A percentile compares a stretch with the other conserved stretches of the same genome.
Conservation (phyloP, 805 yeast species). For the Kodamaea jinghongensis region DNA sequence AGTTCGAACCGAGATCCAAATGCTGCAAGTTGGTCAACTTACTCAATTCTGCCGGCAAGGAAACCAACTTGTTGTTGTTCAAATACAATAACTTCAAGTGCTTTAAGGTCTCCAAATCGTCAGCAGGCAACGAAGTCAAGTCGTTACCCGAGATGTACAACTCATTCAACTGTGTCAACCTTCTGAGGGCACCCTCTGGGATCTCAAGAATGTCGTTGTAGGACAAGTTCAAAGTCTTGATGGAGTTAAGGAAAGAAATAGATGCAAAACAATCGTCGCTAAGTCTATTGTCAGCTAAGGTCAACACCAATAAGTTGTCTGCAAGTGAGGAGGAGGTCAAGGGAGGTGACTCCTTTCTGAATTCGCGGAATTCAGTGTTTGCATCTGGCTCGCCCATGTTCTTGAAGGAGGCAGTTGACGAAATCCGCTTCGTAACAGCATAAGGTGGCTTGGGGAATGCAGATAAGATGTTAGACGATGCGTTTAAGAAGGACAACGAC, state of each 20-base stretch:
- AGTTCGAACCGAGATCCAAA: conserved; percentile 89
- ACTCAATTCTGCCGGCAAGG: conserved; percentile 86
- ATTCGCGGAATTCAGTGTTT: not conserved
- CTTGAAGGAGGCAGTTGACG: conserved; percentile 27
- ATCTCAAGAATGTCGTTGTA: conserved; percentile 84
- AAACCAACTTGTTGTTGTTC: conserved; percentile 81
- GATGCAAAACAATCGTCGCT: conserved; percentile 73
- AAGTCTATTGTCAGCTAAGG: conserved; percentile 80
- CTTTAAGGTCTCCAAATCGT: conserved; percentile 66
- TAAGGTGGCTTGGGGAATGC: conserved; percentile 54
- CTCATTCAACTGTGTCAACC: conserved; percentile 55
- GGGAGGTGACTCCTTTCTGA: conserved; percentile 5
- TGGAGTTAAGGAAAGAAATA: conserved; percentile 54
- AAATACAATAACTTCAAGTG: conserved; percentile 60
- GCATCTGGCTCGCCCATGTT: conserved; percentile 5
- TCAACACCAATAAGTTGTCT: conserved; percentile 52
- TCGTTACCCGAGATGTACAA: conserved; percentile 83
- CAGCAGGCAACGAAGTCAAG: conserved; percentile 76
- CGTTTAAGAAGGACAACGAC: conserved; percentile 58
- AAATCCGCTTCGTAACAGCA: conserved; percentile 29
- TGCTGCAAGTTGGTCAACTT: conserved; percentile 60
- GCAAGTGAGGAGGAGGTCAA: conserved; percentile 33
- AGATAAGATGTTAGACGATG: conserved; percentile 69
- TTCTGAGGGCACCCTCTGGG: conserved; percentile 66
- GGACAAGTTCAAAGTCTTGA: conserved; percentile 68